Conservation (phyloP, 441 rosid genomes). For the Viola pubescens region DNA sequence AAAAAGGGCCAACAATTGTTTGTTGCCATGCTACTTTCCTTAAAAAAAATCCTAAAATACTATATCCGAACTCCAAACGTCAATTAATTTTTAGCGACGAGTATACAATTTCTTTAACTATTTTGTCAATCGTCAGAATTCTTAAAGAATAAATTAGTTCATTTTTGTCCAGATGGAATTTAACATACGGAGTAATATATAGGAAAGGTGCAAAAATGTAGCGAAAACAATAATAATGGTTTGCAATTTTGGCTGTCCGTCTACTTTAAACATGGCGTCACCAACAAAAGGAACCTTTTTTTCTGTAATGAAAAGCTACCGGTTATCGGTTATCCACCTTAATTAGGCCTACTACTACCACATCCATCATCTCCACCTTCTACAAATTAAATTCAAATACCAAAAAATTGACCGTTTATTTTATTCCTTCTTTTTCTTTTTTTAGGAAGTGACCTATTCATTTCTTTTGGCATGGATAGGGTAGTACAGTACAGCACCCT, state of each 20-base stretch:
- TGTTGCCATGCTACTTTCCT: no score
- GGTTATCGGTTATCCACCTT: slow-evolving; percentile 13
- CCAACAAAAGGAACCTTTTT: slow-evolving; percentile 25
- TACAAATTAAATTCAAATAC: not conserved
- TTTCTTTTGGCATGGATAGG: slow-evolving; percentile 8
- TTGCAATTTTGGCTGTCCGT: not conserved
- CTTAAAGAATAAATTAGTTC: not conserved
- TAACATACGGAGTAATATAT: no score
- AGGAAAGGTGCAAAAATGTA: not conserved
- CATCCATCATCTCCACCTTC: slow-evolving; percentile 5
- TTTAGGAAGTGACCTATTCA: no score
- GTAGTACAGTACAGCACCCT: slow-evolving; percentile 2
- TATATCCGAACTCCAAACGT: no score
- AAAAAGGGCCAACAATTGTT: no score
- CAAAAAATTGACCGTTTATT: slow-evolving; percentile 4
- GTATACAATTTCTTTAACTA: no score
- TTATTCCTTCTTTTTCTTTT: no score
- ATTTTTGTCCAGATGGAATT: no score
- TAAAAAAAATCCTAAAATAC: no score
- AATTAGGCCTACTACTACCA: slow-evolving; percentile 8
- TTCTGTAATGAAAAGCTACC: slow-evolving; percentile 14
- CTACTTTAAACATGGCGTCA: slow-evolving; percentile 21
- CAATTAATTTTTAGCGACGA: no score
- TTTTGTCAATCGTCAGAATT: not conserved
- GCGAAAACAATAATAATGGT: not conserved